Conservation (phyloP, 306 rosid species). For the Castanea sativa region DNA sequence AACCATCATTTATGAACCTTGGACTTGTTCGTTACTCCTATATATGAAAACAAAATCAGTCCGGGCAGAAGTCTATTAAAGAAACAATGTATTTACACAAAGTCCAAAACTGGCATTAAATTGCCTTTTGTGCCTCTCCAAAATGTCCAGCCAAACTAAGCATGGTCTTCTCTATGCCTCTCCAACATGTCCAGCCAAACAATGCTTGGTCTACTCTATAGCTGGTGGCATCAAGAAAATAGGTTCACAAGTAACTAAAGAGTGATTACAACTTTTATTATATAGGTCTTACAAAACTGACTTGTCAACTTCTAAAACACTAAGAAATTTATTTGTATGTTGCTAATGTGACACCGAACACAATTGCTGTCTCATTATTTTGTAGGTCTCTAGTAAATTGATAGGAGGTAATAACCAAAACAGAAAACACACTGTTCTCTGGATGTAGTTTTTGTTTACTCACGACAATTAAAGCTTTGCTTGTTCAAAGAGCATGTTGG, state of each 20-base stretch:
- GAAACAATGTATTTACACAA: not conserved
- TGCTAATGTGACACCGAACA: no score
- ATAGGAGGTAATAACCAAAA: no score
- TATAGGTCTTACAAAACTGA: no score
- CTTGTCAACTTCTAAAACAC: no score
- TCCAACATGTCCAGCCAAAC: not conserved
- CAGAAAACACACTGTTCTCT: no score
- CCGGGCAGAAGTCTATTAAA: not conserved
- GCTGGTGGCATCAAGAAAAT: not conserved
- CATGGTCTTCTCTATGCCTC: no score
- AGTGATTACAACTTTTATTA: not conserved
- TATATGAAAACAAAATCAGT: not conserved
- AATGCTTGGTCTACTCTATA: not conserved
- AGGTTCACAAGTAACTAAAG: not conserved
- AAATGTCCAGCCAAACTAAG: not conserved
- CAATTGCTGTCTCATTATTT: no score
- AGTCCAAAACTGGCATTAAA: not conserved
- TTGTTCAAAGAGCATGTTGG: not conserved
- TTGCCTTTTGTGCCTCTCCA: not conserved
- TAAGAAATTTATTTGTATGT: no score
- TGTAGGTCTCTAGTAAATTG: no score
- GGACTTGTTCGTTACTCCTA: not conserved
- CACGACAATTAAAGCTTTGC: not conserved
- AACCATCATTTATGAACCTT: not conserved
- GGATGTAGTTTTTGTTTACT: not conserved